Conservation (phyloP, 495 filamentous ascomycete genomes). For the Podospora anserina region DNA sequence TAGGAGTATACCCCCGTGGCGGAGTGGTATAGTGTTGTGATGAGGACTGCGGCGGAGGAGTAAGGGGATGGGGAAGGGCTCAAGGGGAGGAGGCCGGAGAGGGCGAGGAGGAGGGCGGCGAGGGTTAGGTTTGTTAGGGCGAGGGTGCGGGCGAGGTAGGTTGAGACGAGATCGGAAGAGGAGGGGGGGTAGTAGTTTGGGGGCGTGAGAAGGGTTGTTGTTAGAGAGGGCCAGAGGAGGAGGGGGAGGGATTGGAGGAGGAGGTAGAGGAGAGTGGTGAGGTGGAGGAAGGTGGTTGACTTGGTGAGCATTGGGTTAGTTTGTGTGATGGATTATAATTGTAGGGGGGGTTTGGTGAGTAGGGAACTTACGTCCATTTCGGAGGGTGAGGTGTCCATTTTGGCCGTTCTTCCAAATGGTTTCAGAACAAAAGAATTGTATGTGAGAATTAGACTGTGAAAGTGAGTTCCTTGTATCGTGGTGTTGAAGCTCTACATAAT, state of each 20-base stretch:
- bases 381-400: background rate
- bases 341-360: too few species aligned
- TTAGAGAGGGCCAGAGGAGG: slow-evolving; percentile 61
- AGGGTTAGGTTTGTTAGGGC: slow-evolving; percentile 66
- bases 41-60: slow-evolving; percentile 54
- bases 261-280: slow-evolving; percentile 65
- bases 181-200: slow-evolving; percentile 24
- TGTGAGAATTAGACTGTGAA: too few species aligned
- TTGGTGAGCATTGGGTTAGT: slow-evolving; percentile 25
- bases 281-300: slow-evolving; percentile 66
- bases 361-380: slow-evolving; percentile 18
- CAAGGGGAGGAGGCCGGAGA: slow-evolving; percentile 52
- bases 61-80: slow-evolving; percentile 16
- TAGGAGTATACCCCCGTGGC: slow-evolving; percentile 66
- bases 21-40: slow-evolving; percentile 65
- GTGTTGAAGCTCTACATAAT: background rate
- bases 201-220: slow-evolving; percentile 51
- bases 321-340: background rate
- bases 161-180: background rate
- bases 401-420: background rate
- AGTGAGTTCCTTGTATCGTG: background rate
- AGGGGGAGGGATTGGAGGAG: slow-evolving; percentile 63
- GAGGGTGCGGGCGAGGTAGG: slow-evolving; percentile 68
- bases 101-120: slow-evolving; percentile 60
- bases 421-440: background rate